Evolutionary conservation across 176 grass and related monocot genomes (phyloP), one percentile per base, ranked within the genome.

Genomic region (Lolium rigidum): DNA sequence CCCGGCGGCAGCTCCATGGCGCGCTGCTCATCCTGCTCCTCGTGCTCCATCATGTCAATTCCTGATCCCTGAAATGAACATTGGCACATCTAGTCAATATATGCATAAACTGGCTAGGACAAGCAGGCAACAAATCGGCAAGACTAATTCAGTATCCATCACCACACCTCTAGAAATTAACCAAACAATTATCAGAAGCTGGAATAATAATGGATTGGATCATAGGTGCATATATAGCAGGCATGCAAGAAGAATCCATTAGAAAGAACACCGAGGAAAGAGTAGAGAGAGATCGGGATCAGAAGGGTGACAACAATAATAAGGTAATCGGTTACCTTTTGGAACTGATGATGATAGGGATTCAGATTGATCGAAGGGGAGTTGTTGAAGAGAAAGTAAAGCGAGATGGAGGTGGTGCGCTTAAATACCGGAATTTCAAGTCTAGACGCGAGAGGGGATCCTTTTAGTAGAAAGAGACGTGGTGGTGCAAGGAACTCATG

Each of bases 1-100:
- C 93, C 93, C 14, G 93, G 93, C 4, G 93, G 90, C 39, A 95
- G 74, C 14, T 94, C 81, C 92, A 94, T 88, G 82, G 80, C 71
- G n/a, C 24, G 85, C 20, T 87, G 88, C 79, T 79, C 2, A 7
- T 66, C 47, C 21, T 75, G 72, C 72, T 51, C 17, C 43, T 44
- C 79, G 63, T 72, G 85, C 85, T 84, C 89, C 89, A 85, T 81
- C 31, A 20, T 63, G 3, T 7, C 41, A 14, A 51, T 16, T 35
- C 66, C 3, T 39, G 58, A 80, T 20, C 16, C 50, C 84, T 83
- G 74, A 10, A 83, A 72, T 18, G 18, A 39, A 78, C 79, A 73
- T 90, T 86, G 63, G 47, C 51, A 74, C 71, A 87, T 0, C 24
- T 5, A 21, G 22, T 43, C 41, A 43, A 48, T 25, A 65, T 22